Conservation (phyloP, 768 basidiomycete species). For the Tylopilus felleus region DNA sequence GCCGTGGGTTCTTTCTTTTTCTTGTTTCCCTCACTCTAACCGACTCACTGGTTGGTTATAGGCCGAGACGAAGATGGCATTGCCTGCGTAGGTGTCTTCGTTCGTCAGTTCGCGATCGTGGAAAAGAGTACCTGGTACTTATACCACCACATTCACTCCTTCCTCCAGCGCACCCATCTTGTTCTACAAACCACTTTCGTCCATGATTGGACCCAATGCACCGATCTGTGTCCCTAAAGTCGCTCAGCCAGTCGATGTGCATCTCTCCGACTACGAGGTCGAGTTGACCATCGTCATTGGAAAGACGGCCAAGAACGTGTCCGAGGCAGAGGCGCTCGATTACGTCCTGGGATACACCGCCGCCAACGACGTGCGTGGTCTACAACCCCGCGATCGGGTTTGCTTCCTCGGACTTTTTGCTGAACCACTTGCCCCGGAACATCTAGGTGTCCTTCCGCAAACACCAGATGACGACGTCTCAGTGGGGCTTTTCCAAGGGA, state of each 20-base stretch:
- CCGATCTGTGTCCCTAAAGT: conserved; percentile 62
- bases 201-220: conserved; percentile 69
- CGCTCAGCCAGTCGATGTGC: conserved; percentile 66
- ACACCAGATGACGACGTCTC: conserved; percentile 74
- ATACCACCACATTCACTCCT: background rate
- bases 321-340: conserved; percentile 76
- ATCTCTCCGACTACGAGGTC: conserved; percentile 80
- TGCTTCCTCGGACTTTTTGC: background rate
- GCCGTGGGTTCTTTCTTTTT: conserved; percentile 45
- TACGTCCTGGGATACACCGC: conserved; percentile 83
- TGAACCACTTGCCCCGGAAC: background rate
- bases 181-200: conserved; percentile 74
- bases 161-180: conserved; percentile 58
- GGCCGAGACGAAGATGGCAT: conserved; percentile 64
- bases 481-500: conserved; percentile 87
- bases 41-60: conserved; percentile 20
- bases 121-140: background rate
- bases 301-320: conserved; percentile 74
- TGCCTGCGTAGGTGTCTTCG: conserved; percentile 52
- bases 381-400: background rate
- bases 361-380: conserved; percentile 65
- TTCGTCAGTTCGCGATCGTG: too few species aligned
- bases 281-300: conserved; percentile 83
- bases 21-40: background rate
- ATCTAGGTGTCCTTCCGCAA: conserved; percentile 69